Conservation (phyloP, 2,329 filamentous ascomycete genomes). For the Ceratocystis huliohia region DNA sequence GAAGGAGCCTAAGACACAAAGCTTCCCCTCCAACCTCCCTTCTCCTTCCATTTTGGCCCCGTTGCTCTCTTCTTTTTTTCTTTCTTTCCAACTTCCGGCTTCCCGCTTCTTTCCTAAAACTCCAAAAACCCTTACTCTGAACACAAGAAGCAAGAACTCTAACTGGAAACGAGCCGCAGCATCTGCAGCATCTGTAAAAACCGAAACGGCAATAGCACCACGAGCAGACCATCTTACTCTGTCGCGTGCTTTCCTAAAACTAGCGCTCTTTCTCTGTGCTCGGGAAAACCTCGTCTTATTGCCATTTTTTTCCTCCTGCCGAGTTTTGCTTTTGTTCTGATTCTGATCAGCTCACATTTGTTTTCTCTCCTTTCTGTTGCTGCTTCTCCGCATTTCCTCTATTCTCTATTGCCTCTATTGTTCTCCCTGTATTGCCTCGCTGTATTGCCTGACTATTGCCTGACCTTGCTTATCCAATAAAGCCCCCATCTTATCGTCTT, state of each 20-base stretch:
- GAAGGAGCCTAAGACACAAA: neutral
- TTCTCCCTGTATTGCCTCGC: neutral
- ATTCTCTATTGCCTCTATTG: conserved; percentile 9
- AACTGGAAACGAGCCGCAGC: neutral
- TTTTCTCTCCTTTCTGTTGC: neutral
- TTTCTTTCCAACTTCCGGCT: neutral
- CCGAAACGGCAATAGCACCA: neutral
- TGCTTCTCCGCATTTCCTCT: conserved; percentile 3
- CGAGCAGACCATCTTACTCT: neutral
- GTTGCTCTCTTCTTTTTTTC: neutral
- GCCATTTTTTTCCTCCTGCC: neutral
- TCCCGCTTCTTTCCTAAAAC: neutral
- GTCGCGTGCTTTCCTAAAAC: neutral
- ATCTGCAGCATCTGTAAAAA: neutral
- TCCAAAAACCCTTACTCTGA: neutral
- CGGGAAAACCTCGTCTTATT: conserved; percentile 9
- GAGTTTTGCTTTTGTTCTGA: conserved; percentile 14
- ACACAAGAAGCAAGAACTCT: too few relatives aligned
- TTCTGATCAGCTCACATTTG: conserved; percentile 1
- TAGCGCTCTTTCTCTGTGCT: conserved; percentile 7
- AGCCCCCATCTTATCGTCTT: neutral
- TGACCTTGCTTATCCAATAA: neutral
- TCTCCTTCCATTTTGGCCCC: neutral
- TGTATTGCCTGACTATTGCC: neutral
- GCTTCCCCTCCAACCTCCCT: neutral